phyloP scores from a whole-genome alignment of 75 land plant species.

The Sequoia sempervirens region DNA sequence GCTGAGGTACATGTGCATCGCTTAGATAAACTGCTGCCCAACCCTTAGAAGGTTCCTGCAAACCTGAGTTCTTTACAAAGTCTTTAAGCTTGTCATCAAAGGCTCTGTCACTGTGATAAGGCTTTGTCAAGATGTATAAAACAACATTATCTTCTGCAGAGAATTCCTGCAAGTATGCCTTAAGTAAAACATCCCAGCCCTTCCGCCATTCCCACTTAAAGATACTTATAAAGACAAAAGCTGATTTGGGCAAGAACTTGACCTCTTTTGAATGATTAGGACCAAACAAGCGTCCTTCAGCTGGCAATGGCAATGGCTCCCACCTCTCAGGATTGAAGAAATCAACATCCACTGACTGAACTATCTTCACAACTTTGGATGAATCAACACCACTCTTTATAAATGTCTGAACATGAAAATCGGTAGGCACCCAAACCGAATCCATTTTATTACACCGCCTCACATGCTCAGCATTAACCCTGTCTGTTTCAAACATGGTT shows the following conservation, averaged over 20 bases:
- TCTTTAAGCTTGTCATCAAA: slow-evolving; percentile 36
- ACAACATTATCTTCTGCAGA: slow-evolving; percentile 51
- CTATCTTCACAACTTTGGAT: slow-evolving; percentile 60
- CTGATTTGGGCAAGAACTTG: neutral
- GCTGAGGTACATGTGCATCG: slow-evolving; percentile 59
- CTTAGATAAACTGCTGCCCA: slow-evolving; percentile 65
- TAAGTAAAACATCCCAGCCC: slow-evolving; percentile 82
- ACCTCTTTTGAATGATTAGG: neutral
- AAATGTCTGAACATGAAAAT: slow-evolving; percentile 69
- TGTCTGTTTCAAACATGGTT: slow-evolving; percentile 96
- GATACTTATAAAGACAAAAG: slow-evolving; percentile 66
- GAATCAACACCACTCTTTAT: slow-evolving; percentile 57
- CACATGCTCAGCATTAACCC: slow-evolving; percentile 64
- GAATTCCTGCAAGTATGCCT: slow-evolving; percentile 66
- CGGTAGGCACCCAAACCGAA: slow-evolving; percentile 75
- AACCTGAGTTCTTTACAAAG: slow-evolving; percentile 29
- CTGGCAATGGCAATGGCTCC: slow-evolving; percentile 29
- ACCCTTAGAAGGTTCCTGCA: slow-evolving; percentile 46
- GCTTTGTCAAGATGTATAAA: slow-evolving; percentile 59
- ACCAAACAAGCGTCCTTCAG: slow-evolving; percentile 24
- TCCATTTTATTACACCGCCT: slow-evolving; percentile 65
- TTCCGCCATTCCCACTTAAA: slow-evolving; percentile 93
- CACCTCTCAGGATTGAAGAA: slow-evolving; percentile 62
- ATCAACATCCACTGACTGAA: slow-evolving; percentile 61
- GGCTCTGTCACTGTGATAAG: slow-evolving; percentile 51